Evolutionary conservation across 2,329 filamentous ascomycete species (phyloP).

Genomic region (Monosporascus sp.): DNA sequence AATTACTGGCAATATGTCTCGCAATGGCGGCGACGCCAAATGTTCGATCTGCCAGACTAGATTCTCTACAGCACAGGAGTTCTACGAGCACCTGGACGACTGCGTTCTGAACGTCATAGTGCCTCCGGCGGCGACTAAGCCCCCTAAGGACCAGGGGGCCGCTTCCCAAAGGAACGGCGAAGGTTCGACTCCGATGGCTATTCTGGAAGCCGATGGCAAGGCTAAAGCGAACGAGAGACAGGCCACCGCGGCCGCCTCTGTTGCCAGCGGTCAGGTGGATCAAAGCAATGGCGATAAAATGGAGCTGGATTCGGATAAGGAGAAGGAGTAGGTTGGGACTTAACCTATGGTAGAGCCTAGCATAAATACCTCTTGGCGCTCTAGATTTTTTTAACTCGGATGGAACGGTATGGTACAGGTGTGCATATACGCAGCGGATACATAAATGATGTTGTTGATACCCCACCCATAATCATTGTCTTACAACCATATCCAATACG

Average conservation of each 20-base stretch:
- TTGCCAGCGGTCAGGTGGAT: constrained; percentile 10
- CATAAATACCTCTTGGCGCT: background rate
- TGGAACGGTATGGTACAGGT: too few relatives aligned
- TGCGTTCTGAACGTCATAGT: constrained; percentile 57
- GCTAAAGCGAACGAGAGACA: constrained; percentile 10
- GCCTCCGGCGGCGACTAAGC: constrained; percentile 33
- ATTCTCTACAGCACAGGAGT: constrained; percentile 86
- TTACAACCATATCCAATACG: too few relatives aligned
- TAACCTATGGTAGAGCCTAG: background rate
- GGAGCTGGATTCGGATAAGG: constrained; percentile 26
- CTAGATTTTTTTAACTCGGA: background rate
- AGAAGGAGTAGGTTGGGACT: constrained; percentile 6
- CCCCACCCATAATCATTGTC: too few relatives aligned
- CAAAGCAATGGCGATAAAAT: constrained; percentile 21
- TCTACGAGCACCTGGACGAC: constrained; percentile 88
- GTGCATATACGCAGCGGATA: too few relatives aligned
- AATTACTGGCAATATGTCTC: constrained; percentile 23
- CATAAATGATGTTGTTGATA: too few relatives aligned
- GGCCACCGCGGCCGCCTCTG: constrained; percentile 9
- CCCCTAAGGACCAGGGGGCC: constrained; percentile 18
- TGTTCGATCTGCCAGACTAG: constrained; percentile 82
- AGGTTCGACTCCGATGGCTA: constrained; percentile 12
- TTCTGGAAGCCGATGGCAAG: constrained; percentile 20
- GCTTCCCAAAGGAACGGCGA: constrained; percentile 21
- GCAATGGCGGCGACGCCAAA: constrained; percentile 60